phyloP scores from a whole-genome alignment of 176 grass and related monocot genomes.

The Oryza glaberrima region DNA sequence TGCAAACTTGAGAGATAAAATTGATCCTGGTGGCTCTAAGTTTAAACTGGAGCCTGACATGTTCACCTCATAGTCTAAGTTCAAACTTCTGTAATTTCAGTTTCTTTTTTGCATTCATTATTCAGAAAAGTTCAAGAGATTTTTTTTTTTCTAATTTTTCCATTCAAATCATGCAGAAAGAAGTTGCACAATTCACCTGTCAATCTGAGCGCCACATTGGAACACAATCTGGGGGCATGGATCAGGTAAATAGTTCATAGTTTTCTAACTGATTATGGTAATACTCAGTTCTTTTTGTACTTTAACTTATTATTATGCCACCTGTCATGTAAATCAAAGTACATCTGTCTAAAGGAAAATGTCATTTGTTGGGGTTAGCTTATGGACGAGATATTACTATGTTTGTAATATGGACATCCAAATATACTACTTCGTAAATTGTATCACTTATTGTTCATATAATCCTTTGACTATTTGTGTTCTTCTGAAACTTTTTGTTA shows the following conservation, averaged over 20 bases:
- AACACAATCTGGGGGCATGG: slow-evolving; percentile 96
- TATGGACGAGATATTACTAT: background rate
- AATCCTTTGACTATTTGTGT: background rate
- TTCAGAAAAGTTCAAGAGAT: background rate
- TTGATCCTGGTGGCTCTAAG: background rate
- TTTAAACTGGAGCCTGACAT: background rate
- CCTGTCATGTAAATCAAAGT: background rate
- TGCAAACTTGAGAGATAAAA: slow-evolving; percentile 16
- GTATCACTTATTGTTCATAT: background rate
- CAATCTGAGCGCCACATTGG: slow-evolving; percentile 89
- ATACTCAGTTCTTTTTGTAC: background rate
- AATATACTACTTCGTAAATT: background rate
- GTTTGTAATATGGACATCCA: background rate
- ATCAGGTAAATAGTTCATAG: slow-evolving; percentile 66
- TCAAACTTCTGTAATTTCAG: background rate
- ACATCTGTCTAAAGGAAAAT: background rate
- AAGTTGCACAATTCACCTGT: slow-evolving; percentile 95
- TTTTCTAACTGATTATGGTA: background rate
- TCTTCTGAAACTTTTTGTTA: background rate
- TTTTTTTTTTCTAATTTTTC: background rate
- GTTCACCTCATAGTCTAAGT: background rate
- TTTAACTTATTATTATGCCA: background rate
- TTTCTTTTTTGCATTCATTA: background rate
- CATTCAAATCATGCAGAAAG: slow-evolving; percentile 76
- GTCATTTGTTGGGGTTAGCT: background rate